Evolutionary conservation across 179 eudicot genomes (phyloP).

Genomic region (Silene noctiflora): DNA sequence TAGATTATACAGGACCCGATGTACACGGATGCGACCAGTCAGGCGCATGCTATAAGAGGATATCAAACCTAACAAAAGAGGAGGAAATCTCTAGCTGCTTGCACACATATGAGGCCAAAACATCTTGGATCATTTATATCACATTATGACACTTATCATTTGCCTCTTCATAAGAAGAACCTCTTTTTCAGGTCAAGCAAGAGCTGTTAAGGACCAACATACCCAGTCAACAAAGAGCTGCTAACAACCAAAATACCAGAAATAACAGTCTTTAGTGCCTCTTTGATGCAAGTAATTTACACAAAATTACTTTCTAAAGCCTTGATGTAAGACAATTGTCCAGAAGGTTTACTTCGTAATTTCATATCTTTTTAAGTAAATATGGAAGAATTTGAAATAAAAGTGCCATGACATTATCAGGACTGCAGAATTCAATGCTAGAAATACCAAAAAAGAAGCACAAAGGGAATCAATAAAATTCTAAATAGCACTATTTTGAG

Average conservation of each 20-base stretch:
- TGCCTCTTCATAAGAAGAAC: background rate
- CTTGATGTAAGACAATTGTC: background rate
- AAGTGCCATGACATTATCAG: background rate
- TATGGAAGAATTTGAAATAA: background rate
- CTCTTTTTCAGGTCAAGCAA: background rate
- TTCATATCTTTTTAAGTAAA: background rate
- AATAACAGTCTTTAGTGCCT: background rate
- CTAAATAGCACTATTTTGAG: background rate
- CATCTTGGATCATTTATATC: background rate
- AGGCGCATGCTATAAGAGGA: background rate
- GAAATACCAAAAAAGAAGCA: background rate
- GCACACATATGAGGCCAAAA: background rate
- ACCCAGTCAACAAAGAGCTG: background rate
- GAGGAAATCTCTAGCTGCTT: background rate
- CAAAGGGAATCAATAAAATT: background rate
- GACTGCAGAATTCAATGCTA: background rate
- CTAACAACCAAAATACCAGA: conserved; percentile 2
- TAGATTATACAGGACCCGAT: no score
- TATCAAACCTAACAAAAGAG: background rate
- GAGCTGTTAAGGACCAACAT: background rate
- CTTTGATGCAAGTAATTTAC: background rate
- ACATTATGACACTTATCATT: background rate
- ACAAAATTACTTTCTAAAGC: background rate
- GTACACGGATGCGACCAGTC: no score
- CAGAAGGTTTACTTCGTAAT: background rate